These are phyloP conservation scores for Lobulomyces angularis DNA, from an alignment of 192 early-diverging fungal genomes.

Conservation along the genomic window DNA sequence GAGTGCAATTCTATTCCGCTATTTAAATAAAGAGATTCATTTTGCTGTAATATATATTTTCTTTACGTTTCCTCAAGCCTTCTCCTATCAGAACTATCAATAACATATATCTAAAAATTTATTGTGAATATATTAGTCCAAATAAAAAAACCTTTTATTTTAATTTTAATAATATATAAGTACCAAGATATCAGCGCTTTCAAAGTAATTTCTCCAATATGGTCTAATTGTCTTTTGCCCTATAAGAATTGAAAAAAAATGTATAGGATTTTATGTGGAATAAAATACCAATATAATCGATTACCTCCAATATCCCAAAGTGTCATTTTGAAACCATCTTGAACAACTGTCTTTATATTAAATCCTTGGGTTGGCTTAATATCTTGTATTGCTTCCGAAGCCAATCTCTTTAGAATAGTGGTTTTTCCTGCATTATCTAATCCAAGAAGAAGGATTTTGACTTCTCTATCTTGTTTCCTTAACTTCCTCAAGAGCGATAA, in stretches of 20 bases:
- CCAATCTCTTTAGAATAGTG: conserved; percentile 35
- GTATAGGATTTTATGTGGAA: too few relatives aligned
- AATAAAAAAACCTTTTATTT: not conserved
- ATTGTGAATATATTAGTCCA: not conserved
- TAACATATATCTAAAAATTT: conserved; percentile 65
- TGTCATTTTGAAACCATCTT: conserved; percentile 45
- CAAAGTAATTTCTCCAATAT: conserved; percentile 55
- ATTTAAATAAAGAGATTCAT: conserved; percentile 1
- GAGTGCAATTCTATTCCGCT: conserved; percentile 56
- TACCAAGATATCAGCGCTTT: conserved; percentile 42
- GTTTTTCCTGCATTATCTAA: conserved; percentile 54
- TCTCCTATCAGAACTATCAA: conserved; percentile 81
- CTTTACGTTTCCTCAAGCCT: conserved; percentile 63
- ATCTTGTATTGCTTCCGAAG: conserved; percentile 39
- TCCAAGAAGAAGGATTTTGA: conserved; percentile 44
- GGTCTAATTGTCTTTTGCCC: conserved; percentile 43
- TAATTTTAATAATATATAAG: conserved; percentile 4
- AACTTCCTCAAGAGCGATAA: conserved; percentile 36
- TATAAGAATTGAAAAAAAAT: not conserved
- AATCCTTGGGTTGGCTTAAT: conserved; percentile 54
- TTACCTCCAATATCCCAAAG: conserved; percentile 51
- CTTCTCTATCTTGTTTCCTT: conserved; percentile 25
- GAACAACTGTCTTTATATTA: conserved; percentile 44
- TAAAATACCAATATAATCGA: not conserved
- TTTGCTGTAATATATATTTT: conserved; percentile 1